Evolutionary conservation across 345 rosid species (phyloP), one percentile per base, ranked within the genome.

Genomic region (Noccaea caerulescens): DNA sequence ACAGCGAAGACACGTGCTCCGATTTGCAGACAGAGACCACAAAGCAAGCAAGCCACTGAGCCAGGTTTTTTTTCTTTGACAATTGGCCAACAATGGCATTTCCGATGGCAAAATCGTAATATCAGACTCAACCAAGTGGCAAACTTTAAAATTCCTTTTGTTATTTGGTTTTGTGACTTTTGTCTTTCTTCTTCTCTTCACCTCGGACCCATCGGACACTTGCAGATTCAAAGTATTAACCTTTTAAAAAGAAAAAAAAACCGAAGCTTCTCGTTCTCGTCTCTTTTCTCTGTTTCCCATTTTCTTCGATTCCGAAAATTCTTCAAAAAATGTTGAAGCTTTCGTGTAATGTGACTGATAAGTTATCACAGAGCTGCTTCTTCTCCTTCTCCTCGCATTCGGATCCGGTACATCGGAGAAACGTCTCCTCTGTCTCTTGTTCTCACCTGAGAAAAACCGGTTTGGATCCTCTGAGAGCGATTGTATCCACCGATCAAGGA

Each of bases 351-450:
- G 85, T 75, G 14, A 32, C 80, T 49, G 85, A 73, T 69, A 81
- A 69, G 69, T 47, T 82, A 27, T 27, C 30, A 73, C 88, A 77
- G 57, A 66, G 82, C 23, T 27, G 30, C 30, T 54, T 65, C 67
- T 82, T 73, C 82, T 44, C 41, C 68, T 83, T 72, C 82, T 84
- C 76, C 84, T 84, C 86, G 68, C 85, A 77, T 80, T 82, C 61
- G 53, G 63, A 60, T 75, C 64, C 39, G 36, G 60, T 18, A 12
- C 47, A 41, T 30, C 66, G 82, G n/a, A 57, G 65, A 8, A 58
- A 32, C 43, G 53, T 38, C 39, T 46, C 52, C 51, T 30, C 69
- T 5, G 47, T 76, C 20, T 76, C 72, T 10, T 68, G 51, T 79
- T 44, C 76, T 16, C 80, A 53, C 4, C 9, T 18, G 62, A 33